phyloP scores from a whole-genome alignment of 352 stramenopile genomes.

The Phytopythium ostracodes region DNA sequence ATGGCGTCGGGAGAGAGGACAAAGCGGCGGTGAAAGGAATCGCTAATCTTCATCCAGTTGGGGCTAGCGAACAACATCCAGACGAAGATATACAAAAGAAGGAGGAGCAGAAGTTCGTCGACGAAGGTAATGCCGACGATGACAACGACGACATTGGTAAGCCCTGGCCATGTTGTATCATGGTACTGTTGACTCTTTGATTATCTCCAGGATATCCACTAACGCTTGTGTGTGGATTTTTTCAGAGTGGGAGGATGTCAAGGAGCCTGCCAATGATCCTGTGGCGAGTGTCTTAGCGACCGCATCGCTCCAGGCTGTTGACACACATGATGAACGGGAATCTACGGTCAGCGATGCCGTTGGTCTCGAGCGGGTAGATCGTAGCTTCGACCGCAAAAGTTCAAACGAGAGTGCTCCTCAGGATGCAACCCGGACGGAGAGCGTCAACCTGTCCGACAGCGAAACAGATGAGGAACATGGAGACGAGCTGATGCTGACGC shows the following conservation, averaged over 20 bases:
- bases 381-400: not conserved
- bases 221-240: not conserved
- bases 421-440: not conserved
- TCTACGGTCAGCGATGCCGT: not conserved
- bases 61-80: not conserved
- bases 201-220: not conserved
- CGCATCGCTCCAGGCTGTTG: not conserved
- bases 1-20: not conserved
- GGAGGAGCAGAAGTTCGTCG: not conserved
- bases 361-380: not conserved
- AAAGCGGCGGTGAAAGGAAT: not conserved
- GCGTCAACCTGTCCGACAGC: not conserved
- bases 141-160: constrained; percentile 30
- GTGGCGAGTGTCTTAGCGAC: not conserved
- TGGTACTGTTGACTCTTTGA: not conserved
- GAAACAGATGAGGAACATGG: constrained; percentile 19
- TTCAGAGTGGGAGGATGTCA: constrained; percentile 29
- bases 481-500: constrained; percentile 45
- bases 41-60: not conserved
- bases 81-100: not conserved
- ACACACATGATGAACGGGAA: not conserved
- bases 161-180: not conserved
- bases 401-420: not conserved
- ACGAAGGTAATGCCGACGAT: constrained; percentile 17
- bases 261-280: not conserved